A percentile compares a stretch with the other conserved stretches of the same genome.
phyloP scores from a whole-genome alignment of 805 yeast genomes.

The Nakazawaea wyomingensis region DNA sequence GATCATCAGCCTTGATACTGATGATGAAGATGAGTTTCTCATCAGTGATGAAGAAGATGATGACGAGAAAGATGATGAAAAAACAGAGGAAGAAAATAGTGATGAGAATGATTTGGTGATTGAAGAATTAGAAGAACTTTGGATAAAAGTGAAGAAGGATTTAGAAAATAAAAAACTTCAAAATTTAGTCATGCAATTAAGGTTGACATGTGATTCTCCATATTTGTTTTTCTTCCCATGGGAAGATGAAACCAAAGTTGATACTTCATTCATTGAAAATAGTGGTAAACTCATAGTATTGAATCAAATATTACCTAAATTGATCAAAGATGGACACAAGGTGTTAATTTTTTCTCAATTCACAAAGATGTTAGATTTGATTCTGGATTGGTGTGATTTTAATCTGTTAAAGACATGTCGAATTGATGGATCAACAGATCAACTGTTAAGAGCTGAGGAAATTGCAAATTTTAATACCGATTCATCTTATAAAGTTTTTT shows the following conservation, averaged over 20 bases:
- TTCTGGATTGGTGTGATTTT: conserved; percentile 66
- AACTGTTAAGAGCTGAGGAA: conserved; percentile 58
- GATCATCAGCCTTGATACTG: conserved; percentile 1
- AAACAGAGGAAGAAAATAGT: conserved; percentile 13
- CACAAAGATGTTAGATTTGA: conserved; percentile 71
- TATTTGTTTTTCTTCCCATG: conserved; percentile 80
- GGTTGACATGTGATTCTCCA: conserved; percentile 84
- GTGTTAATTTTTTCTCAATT: conserved; percentile 85
- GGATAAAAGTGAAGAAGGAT: conserved; percentile 31
- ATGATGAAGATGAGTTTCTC: conserved; percentile 14
- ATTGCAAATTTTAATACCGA: conserved; percentile 47
- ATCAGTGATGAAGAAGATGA: conserved; percentile 12
- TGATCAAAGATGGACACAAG: conserved; percentile 51
- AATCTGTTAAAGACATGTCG: conserved; percentile 46
- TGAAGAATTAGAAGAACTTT: conserved; percentile 16
- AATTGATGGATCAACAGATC: conserved; percentile 72
- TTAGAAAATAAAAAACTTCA: conserved; percentile 49
- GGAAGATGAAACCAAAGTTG: conserved; percentile 38
- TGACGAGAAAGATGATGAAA: conserved; percentile 13
- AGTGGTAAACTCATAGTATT: conserved; percentile 74
- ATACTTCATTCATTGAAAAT: conserved; percentile 35
- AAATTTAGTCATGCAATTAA: conserved; percentile 75
- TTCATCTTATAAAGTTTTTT: conserved; percentile 44
- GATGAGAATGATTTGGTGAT: not conserved
- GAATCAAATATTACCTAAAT: conserved; percentile 51